Evolutionary conservation across 1,139 yeast genomes (phyloP).

Genomic region (Yamadazyma songkhlaensis): DNA sequence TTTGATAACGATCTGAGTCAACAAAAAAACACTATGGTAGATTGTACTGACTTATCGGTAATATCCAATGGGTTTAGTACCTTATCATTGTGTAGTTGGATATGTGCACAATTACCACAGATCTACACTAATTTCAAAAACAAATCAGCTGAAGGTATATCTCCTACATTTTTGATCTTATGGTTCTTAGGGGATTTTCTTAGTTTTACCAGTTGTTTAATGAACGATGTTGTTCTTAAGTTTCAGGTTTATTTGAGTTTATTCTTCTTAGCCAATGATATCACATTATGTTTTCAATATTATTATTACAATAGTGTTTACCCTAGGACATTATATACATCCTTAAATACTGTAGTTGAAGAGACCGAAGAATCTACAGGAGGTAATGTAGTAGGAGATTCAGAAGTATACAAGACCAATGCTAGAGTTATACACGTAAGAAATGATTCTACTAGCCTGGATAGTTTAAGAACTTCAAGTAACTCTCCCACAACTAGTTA

Average conservation of each 20-base stretch:
- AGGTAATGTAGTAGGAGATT: conserved; percentile 2
- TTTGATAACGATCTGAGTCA: no score
- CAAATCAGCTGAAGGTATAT: conserved; percentile 84
- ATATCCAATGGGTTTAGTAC: conserved; percentile 32
- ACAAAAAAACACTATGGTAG: neutral
- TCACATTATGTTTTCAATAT: conserved; percentile 70
- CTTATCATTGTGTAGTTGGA: conserved; percentile 53
- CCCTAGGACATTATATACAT: conserved; percentile 18
- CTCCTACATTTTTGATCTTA: conserved; percentile 67
- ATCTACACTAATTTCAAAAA: conserved; percentile 68
- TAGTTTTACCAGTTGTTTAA: conserved; percentile 73
- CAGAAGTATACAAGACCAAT: neutral
- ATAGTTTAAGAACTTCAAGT: conserved; percentile 14
- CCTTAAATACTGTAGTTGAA: conserved; percentile 1
- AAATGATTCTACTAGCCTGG: conserved; percentile 8
- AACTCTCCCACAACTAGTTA: conserved; percentile 21
- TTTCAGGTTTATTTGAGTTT: conserved; percentile 76
- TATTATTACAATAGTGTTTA: conserved; percentile 59
- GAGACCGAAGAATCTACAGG: neutral
- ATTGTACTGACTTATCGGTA: conserved; percentile 1
- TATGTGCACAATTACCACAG: conserved; percentile 89
- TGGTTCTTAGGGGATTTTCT: conserved; percentile 88
- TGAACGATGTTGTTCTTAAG: conserved; percentile 67
- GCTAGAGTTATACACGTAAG: conserved; percentile 16
- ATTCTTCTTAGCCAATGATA: conserved; percentile 74